Conservation (phyloP, 805 yeast genomes). For the Ogataea kodamae region DNA sequence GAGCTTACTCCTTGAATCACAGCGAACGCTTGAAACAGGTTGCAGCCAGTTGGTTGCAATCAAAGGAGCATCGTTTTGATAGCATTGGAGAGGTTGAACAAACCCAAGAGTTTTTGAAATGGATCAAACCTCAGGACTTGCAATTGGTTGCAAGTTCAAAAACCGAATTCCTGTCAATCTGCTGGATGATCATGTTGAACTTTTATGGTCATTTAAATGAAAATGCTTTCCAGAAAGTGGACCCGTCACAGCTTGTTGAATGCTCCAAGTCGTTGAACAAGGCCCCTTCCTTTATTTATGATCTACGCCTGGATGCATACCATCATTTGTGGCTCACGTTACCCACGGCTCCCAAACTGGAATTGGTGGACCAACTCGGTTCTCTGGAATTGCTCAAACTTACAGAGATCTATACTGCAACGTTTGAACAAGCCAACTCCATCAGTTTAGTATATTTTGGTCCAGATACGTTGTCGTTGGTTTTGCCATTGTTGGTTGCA, state of each 20-base stretch:
- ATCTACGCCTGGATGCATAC: background rate
- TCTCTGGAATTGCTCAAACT: background rate
- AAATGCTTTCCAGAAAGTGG: background rate
- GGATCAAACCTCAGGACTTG: background rate
- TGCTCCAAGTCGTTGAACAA: background rate
- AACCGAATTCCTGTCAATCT: conserved; percentile 1
- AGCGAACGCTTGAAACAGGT: conserved; percentile 21
- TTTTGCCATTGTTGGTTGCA: conserved; percentile 14
- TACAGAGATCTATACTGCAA: background rate
- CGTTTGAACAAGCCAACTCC: background rate
- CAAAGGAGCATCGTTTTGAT: conserved; percentile 30
- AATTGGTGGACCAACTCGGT: background rate
- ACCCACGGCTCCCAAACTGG: background rate
- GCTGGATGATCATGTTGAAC: conserved; percentile 2
- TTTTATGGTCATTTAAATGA: background rate
- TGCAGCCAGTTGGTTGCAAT: conserved; percentile 49
- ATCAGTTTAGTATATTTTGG: too few relatives aligned
- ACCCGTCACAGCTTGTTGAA: background rate
- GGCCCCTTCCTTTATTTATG: background rate
- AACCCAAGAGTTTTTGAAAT: background rate
- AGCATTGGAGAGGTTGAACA: background rate
- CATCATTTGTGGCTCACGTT: background rate
- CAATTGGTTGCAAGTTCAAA: too few relatives aligned
- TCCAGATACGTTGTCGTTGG: background rate
- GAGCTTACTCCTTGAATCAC: conserved; percentile 19